Percentiles rank a stretch among this genome's conserved stretches.
Conservation (phyloP, 768 basidiomycete species). For the Hypsizygus marmoreus region DNA sequence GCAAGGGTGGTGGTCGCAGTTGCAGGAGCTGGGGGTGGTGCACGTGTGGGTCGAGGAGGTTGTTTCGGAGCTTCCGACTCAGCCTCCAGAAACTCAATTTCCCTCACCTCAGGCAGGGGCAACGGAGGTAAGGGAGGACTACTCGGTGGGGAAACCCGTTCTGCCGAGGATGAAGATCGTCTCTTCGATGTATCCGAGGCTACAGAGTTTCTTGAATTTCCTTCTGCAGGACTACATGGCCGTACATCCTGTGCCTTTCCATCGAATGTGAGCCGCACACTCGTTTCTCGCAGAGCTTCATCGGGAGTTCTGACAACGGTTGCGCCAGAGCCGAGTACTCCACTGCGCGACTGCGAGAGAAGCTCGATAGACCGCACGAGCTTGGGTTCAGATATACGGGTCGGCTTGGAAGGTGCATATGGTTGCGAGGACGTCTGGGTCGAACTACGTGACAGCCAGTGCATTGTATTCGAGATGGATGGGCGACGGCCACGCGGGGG, state of each 20-base stretch:
- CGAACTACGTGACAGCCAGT: constrained; percentile 49
- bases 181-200: constrained; percentile 10
- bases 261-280: constrained; percentile 42
- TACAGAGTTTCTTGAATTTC: constrained; percentile 9
- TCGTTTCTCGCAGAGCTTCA: constrained; percentile 64
- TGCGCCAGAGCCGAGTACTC: constrained; percentile 69
- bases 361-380: constrained; percentile 41
- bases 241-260: constrained; percentile 17
- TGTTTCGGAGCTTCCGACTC: constrained; percentile 30
- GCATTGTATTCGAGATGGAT: constrained; percentile 48
- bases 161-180: constrained; percentile 13
- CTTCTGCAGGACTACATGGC: constrained; percentile 4
- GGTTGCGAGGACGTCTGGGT: constrained; percentile 33
- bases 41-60: constrained; percentile 35
- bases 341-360: constrained; percentile 41
- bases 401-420: constrained; percentile 36
- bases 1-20: too few relatives aligned
- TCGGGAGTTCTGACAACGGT: constrained; percentile 78
- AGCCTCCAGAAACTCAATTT: constrained; percentile 25
- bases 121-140: constrained; percentile 61
- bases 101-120: constrained; percentile 39
- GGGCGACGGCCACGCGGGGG: constrained; percentile 32
- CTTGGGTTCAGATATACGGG: constrained; percentile 46
- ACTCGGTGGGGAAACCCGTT: constrained; percentile 32
- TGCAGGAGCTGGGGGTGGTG: constrained; percentile 24